Evolutionary conservation across 2,329 filamentous ascomycete species (phyloP).

Genomic region (Colletotrichum filicis): DNA sequence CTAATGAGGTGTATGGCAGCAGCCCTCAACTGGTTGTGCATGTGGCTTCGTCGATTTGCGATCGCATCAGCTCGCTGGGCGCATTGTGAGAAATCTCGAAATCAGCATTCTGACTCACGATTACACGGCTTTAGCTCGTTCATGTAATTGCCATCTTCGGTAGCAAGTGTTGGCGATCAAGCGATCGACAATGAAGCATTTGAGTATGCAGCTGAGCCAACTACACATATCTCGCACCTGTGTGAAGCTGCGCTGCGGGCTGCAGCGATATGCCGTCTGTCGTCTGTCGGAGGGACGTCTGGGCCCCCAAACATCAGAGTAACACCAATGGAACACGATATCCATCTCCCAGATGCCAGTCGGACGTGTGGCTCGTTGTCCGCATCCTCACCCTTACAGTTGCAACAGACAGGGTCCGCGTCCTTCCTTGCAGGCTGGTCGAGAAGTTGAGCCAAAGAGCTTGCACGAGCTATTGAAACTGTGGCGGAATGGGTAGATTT

Average conservation of each 20-base stretch:
- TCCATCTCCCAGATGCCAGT: neutral
- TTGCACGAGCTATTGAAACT: neutral
- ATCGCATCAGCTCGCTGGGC: neutral
- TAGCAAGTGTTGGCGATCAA: slow-evolving; percentile 19
- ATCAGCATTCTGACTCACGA: neutral
- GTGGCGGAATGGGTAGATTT: slow-evolving; percentile 6
- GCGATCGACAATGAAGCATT: slow-evolving; percentile 5
- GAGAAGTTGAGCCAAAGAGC: neutral
- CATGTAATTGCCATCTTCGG: neutral
- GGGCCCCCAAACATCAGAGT: neutral
- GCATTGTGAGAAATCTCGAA: neutral
- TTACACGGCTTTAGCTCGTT: neutral
- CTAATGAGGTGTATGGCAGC: neutral
- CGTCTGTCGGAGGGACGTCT: slow-evolving; percentile 5
- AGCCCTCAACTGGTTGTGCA: neutral
- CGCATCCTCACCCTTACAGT: slow-evolving; percentile 15
- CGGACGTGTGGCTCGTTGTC: slow-evolving; percentile 21
- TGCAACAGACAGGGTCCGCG: slow-evolving; percentile 21
- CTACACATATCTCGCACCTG: neutral
- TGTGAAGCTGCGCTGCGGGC: slow-evolving; percentile 1
- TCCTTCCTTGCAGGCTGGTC: slow-evolving; percentile 11
- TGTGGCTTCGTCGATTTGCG: neutral
- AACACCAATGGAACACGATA: neutral
- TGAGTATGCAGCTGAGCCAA: neutral
- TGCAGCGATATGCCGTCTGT: slow-evolving; percentile 15